A percentile compares a stretch with the other conserved stretches of the same genome.
phyloP scores from a whole-genome alignment of 257 asterid species.

The Hygrophila difformis region DNA sequence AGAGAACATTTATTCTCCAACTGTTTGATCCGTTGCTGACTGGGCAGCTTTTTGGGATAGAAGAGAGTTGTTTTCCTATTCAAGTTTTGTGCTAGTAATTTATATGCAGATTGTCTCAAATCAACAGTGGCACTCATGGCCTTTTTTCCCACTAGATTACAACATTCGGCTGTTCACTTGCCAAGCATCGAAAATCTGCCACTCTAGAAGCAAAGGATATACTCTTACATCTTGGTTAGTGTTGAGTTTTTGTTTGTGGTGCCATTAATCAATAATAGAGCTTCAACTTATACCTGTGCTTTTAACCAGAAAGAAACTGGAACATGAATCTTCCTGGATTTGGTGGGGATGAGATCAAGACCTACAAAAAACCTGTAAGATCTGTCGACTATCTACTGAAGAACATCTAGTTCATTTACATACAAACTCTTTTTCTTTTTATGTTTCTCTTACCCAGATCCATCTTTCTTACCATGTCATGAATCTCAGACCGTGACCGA shows the following conservation, averaged over 20 bases:
- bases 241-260: not conserved
- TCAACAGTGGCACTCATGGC: not conserved
- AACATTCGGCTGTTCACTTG: constrained; percentile 78
- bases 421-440: not conserved
- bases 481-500: constrained; percentile 55
- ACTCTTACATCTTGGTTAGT: constrained; percentile 85
- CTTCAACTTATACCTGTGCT: constrained; percentile 18
- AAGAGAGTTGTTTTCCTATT: constrained; percentile 2
- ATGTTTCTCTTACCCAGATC: not conserved
- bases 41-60: too few species aligned
- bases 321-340: constrained; percentile 77
- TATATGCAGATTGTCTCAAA: not conserved
- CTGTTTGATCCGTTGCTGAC: too few species aligned
- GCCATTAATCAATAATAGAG: constrained; percentile 4
- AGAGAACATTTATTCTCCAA: too few species aligned
- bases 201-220: constrained; percentile 89
- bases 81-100: constrained; percentile 7
- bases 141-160: constrained; percentile 41
- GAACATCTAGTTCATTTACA: not conserved
- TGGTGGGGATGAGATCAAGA: constrained; percentile 89
- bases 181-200: constrained; percentile 87
- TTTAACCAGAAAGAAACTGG: constrained; percentile 80
- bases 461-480: constrained; percentile 17
- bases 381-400: constrained; percentile 4
- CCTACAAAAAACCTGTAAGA: constrained; percentile 65